Conservation (phyloP, 2,329 filamentous ascomycete species). For the Talaromyces verruculosus region DNA sequence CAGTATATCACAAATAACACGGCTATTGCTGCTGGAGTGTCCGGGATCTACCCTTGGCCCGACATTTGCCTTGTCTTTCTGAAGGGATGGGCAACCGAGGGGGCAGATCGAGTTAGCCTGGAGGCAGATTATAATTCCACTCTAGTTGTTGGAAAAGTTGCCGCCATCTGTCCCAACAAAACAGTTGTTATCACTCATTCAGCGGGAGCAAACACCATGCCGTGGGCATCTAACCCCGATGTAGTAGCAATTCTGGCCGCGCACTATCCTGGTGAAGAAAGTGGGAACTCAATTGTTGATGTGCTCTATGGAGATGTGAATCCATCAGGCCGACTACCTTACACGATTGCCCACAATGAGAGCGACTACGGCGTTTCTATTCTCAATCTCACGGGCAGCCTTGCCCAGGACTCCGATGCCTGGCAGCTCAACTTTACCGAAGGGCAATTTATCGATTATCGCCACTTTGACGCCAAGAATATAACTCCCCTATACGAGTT, state of each 20-base stretch:
- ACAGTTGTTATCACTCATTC: conserved; percentile 66
- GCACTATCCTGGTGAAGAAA: conserved; percentile 65
- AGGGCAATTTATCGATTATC: conserved; percentile 56
- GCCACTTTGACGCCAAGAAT: conserved; percentile 49
- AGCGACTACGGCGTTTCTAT: conserved; percentile 50
- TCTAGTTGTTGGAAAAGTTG: conserved; percentile 56
- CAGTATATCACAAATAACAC: too few relatives aligned
- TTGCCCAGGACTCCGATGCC: conserved; percentile 21
- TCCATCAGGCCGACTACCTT: conserved; percentile 61
- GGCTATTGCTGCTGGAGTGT: too few relatives aligned
- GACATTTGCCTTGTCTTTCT: conserved; percentile 34
- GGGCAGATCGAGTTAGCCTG: conserved; percentile 38
- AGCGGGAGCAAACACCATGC: conserved; percentile 60
- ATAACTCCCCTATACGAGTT: conserved; percentile 42
- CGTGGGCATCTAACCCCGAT: conserved; percentile 63
- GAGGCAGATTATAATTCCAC: conserved; percentile 51
- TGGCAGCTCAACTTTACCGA: conserved; percentile 48
- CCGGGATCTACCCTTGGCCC: too few relatives aligned
- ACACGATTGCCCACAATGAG: conserved; percentile 59
- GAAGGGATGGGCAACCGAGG: conserved; percentile 52
- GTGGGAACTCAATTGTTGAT: conserved; percentile 56
- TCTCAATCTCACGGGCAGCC: too few relatives aligned
- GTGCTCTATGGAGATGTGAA: conserved; percentile 60
- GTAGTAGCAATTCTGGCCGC: conserved; percentile 65
- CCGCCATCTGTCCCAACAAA: conserved; percentile 60